Percentiles rank a stretch among this genome's conserved stretches.
Conservation (phyloP, 225 moss, liverwort and hornwort species). For the Physcomitrium patens region DNA sequence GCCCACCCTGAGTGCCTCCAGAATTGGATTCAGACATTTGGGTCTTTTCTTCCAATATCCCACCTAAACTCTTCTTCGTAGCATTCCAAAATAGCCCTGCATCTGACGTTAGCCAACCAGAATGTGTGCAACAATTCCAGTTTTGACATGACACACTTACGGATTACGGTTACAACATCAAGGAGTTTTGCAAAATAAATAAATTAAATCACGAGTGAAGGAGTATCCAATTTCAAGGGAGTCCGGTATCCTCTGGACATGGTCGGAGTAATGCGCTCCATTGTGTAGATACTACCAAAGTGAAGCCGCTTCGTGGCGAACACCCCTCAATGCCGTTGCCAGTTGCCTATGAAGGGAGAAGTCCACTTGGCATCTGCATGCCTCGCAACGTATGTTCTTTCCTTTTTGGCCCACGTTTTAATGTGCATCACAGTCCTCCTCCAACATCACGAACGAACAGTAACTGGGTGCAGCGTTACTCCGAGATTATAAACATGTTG, state of each 20-base stretch:
- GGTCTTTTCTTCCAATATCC: too few species aligned
- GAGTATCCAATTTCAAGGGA: not conserved
- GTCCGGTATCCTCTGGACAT: not conserved
- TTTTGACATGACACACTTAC: too few species aligned
- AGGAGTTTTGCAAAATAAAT: not conserved
- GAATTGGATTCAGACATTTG: too few species aligned
- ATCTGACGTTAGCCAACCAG: too few species aligned
- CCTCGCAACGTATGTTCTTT: constrained; percentile 1
- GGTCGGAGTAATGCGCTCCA: not conserved
- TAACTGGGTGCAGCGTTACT: not conserved
- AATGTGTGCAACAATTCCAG: too few species aligned
- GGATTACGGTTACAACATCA: too few species aligned
- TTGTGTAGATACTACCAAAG: not conserved
- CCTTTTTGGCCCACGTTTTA: not conserved
- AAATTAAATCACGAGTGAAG: not conserved
- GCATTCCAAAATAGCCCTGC: too few species aligned
- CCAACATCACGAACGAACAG: not conserved
- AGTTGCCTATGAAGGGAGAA: not conserved
- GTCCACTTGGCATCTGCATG: constrained; percentile 18
- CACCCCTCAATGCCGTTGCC: not conserved
- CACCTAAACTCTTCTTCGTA: too few species aligned
- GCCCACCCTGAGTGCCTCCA: too few species aligned
- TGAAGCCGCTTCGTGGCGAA: constrained; percentile 9
- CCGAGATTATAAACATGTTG: constrained; percentile 31
- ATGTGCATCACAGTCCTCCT: not conserved